These are phyloP conservation scores for Kluyveromyces sp. DNA, from an alignment of 1,139 yeast species.

Conservation along the genomic window DNA sequence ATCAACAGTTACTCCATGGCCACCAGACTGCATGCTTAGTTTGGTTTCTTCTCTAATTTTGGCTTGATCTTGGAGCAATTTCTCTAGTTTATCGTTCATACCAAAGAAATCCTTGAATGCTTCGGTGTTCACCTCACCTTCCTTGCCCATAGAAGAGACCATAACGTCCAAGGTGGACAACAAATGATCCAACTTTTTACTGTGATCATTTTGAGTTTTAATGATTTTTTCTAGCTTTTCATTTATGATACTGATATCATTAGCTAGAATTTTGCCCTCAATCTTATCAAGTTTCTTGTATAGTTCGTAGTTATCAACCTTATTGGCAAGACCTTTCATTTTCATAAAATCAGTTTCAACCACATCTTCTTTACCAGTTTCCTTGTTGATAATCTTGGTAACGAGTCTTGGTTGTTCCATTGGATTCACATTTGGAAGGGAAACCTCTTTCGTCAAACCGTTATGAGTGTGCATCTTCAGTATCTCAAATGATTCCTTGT, in stretches of 20 bases:
- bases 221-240: constrained; percentile 16
- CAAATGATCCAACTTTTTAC: constrained; percentile 18
- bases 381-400: constrained; percentile 28
- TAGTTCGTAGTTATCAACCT: constrained; percentile 22
- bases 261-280: constrained; percentile 30
- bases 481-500: constrained; percentile 51
- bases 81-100: constrained; percentile 26
- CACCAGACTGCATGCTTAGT: constrained; percentile 8
- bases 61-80: constrained; percentile 29
- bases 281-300: constrained; percentile 27
- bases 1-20: constrained; percentile 25
- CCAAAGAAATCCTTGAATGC: constrained; percentile 27
- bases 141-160: constrained; percentile 2
- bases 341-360: constrained; percentile 25
- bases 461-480: constrained; percentile 49
- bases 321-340: constrained; percentile 14
- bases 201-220: constrained; percentile 18
- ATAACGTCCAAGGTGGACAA: constrained; percentile 9
- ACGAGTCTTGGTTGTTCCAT: constrained; percentile 38
- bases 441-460: constrained; percentile 44
- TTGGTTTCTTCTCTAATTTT: constrained; percentile 27
- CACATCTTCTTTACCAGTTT: constrained; percentile 25
- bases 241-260: constrained; percentile 23
- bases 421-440: constrained; percentile 49
- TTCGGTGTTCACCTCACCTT: constrained; percentile 14